These are phyloP conservation scores for Boletus vinaceobasis DNA, from an alignment of 768 basidiomycete genomes.

Conservation along the genomic window DNA sequence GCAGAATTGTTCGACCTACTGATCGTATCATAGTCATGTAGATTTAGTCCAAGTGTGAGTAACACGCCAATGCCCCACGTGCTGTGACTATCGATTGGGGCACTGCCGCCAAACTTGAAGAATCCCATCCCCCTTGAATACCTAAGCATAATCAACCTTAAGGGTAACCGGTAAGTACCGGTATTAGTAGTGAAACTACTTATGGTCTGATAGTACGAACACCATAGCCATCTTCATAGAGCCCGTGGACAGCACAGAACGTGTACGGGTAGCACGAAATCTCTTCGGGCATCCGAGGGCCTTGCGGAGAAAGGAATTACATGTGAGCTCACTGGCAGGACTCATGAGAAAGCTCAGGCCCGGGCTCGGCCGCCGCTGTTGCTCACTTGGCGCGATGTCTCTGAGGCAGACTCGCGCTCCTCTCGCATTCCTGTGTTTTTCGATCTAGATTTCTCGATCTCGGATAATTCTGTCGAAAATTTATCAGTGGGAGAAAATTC, in stretches of 20 bases:
- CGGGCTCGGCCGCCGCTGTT: neutral
- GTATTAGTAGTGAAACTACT: too few relatives aligned
- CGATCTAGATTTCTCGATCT: neutral
- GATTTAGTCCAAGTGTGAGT: neutral
- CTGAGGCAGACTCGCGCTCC: neutral
- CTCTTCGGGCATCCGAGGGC: neutral
- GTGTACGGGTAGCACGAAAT: neutral
- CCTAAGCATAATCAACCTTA: too few relatives aligned
- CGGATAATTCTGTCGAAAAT: neutral
- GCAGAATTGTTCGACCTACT: neutral
- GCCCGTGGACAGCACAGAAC: neutral
- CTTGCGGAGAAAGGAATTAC: neutral
- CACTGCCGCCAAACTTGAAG: too few relatives aligned
- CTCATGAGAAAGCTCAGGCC: constrained; percentile 6
- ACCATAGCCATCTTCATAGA: too few relatives aligned
- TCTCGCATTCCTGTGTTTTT: neutral
- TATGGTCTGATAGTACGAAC: neutral
- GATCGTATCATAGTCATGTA: constrained; percentile 4
- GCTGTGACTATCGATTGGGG: neutral
- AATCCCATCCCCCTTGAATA: too few relatives aligned
- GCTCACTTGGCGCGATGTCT: neutral
- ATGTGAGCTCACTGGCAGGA: neutral
- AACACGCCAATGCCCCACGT: neutral
- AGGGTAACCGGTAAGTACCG: too few relatives aligned
- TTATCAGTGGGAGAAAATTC: constrained; percentile 9